These are phyloP conservation scores for Sporothrix humicola DNA, from an alignment of 2,329 filamentous ascomycete species.

Conservation along the genomic window DNA sequence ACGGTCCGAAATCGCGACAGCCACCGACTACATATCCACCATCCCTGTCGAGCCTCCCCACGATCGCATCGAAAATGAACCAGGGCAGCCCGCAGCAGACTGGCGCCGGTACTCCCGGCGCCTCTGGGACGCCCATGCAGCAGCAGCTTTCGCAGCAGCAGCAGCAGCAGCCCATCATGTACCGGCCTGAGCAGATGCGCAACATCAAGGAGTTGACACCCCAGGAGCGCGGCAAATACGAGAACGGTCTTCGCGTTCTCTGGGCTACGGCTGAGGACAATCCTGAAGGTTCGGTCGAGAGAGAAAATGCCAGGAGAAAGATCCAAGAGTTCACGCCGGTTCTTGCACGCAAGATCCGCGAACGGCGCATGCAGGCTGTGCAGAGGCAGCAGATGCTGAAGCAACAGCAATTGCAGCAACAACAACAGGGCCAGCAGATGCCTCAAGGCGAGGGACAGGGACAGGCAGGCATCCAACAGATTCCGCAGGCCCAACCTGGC, in stretches of 20 bases:
- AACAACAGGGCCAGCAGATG: constrained; percentile 31
- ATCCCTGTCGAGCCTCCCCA: background rate
- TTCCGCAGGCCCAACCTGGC: constrained; percentile 28
- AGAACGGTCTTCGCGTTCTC: constrained; percentile 59
- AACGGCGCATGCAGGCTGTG: constrained; percentile 32
- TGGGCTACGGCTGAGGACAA: constrained; percentile 60
- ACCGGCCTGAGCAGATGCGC: constrained; percentile 59
- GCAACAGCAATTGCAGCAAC: constrained; percentile 32
- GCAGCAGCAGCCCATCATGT: constrained; percentile 46
- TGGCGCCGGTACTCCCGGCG: constrained; percentile 29
- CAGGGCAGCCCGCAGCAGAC: constrained; percentile 33
- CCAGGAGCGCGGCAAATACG: constrained; percentile 64
- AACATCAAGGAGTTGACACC: constrained; percentile 56
- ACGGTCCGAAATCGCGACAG: background rate
- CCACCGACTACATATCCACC: too few species aligned
- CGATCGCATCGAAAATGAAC: constrained; percentile 30
- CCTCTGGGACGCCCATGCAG: background rate
- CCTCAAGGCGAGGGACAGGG: constrained; percentile 25
- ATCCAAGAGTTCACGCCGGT: constrained; percentile 66
- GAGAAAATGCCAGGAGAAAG: constrained; percentile 60
- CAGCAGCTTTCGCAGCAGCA: constrained; percentile 30
- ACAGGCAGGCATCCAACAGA: constrained; percentile 32
- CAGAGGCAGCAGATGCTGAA: constrained; percentile 28
- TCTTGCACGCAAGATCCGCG: constrained; percentile 45
- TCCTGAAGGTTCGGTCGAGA: constrained; percentile 54